A percentile compares a stretch with the other conserved stretches of the same genome.
phyloP scores from a whole-genome alignment of 352 stramenopile species.

The Phytophthora palmivora region DNA sequence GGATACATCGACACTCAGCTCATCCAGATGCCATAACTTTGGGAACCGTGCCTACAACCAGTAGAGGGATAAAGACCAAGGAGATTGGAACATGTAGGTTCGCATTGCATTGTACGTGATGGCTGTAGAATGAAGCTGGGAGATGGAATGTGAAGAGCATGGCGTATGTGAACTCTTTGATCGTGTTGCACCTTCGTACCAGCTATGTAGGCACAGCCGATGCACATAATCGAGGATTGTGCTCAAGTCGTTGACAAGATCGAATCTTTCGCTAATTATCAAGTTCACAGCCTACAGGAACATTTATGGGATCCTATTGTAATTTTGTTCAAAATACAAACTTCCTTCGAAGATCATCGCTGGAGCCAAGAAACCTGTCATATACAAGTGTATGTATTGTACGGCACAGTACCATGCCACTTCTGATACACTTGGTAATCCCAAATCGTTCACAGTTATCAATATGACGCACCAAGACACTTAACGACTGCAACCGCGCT shows the following conservation, averaged over 20 bases:
- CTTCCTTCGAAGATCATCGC: neutral
- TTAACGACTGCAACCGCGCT: neutral
- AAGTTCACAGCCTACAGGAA: conserved; percentile 5
- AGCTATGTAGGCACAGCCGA: conserved; percentile 19
- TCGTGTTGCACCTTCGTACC: neutral
- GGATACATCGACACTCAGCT: conserved; percentile 1
- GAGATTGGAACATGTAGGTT: neutral
- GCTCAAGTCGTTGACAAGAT: conserved; percentile 1
- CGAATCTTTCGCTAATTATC: conserved; percentile 1
- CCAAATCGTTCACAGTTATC: conserved; percentile 30
- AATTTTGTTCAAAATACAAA: neutral
- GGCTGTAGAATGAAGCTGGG: conserved; percentile 6
- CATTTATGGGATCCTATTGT: neutral
- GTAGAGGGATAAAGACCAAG: neutral
- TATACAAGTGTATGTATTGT: no score
- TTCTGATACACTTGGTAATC: conserved; percentile 13
- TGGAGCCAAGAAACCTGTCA: neutral
- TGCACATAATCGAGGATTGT: conserved; percentile 15
- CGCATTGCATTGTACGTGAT: neutral
- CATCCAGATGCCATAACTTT: conserved; percentile 15
- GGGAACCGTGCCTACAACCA: no score
- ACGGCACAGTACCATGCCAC: no score
- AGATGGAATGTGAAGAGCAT: neutral
- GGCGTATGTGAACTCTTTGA: no score
- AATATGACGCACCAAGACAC: conserved; percentile 19